Evolutionary conservation across 352 stramenopile species (phyloP), one percentile per base, ranked within the genome.

Genomic region (Phytopythium cucurbitacearum): DNA sequence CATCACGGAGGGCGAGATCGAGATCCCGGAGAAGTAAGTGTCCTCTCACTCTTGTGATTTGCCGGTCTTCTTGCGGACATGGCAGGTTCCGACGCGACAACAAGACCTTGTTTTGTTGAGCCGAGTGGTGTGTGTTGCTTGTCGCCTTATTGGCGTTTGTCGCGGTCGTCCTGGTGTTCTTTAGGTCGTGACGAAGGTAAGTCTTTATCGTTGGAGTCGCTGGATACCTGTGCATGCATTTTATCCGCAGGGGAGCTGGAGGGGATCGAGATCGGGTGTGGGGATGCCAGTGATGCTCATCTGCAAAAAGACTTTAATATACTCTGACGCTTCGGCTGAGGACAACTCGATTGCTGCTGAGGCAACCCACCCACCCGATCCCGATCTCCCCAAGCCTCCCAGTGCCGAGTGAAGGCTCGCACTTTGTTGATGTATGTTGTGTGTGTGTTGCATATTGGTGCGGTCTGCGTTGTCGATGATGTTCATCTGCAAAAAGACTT

Each of bases 1-100:
- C 71, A 99, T 99, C 72, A 87, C 96, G 56, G 95, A 98, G 73
- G 96, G 94, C 64, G 94, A 98, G 75, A 76, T 99, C 62, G 95
- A 98, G 73, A 98, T 99, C 71, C 95, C 96, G 57, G 93, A 98
- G 62, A 95, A 98, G 71, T 98, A 98, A 88, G 62, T 56, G 56
- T 48, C 11, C 36, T n/a, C 11, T 57, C 10, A 39, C 49, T 50
- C 28, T 34, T 32, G 28, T 34, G 38, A 51, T 54, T 10, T 11
- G 48, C 48, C 46, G 53, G 48, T 53, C 38, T 34, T 43, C n/a
- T 4, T 55, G 39, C 13, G 4, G 5, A 7, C 37, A 35, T 43
- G 32, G 38, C 6, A 35, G 13, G 37, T 3, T 3, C 12, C 21
- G 16, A n/a, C 32, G 46, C 37, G 56, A 33, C 16, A 53, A 59